Conservation (phyloP, 2,329 filamentous ascomycete species). For the Neofusicoccum cordaticola region DNA sequence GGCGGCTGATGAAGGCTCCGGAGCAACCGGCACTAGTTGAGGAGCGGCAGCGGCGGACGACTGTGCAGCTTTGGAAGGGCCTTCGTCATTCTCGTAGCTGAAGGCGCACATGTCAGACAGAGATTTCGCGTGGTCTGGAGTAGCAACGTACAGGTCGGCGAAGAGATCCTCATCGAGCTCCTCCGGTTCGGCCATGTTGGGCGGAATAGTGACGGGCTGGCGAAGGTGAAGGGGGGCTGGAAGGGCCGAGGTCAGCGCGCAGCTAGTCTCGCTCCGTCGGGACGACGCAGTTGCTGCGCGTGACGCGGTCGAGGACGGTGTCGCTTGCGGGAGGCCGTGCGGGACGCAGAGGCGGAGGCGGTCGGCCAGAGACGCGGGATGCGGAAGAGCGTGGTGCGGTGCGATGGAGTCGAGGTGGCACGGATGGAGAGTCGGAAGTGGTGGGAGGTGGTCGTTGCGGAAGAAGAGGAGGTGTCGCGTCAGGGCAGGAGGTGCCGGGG, state of each 20-base stretch:
- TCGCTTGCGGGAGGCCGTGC: background rate
- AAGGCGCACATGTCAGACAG: background rate
- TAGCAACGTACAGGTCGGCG: constrained; percentile 77
- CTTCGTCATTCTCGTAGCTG: constrained; percentile 40
- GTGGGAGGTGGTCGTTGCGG: constrained; percentile 6
- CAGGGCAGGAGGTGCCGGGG: constrained; percentile 12
- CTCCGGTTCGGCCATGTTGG: constrained; percentile 72
- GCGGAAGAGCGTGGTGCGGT: constrained; percentile 4
- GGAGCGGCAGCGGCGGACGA: constrained; percentile 20
- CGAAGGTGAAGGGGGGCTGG: background rate
- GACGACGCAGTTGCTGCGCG: background rate
- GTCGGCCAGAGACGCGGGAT: background rate
- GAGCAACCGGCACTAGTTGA: constrained; percentile 7
- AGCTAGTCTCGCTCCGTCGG: background rate
- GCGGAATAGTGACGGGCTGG: constrained; percentile 9
- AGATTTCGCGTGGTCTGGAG: background rate
- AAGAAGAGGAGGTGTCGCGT: constrained; percentile 19
- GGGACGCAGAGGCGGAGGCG: background rate
- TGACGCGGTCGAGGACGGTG: background rate
- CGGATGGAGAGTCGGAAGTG: constrained; percentile 5
- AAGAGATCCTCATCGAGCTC: constrained; percentile 93
- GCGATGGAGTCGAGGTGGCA: constrained; percentile 2
- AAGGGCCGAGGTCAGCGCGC: constrained; percentile 8
- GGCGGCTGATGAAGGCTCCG: constrained; percentile 25
- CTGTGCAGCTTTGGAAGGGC: constrained; percentile 29